Base-by-base conservation (phyloP, 345 rosid species). In the Gossypium anomalum region DNA sequence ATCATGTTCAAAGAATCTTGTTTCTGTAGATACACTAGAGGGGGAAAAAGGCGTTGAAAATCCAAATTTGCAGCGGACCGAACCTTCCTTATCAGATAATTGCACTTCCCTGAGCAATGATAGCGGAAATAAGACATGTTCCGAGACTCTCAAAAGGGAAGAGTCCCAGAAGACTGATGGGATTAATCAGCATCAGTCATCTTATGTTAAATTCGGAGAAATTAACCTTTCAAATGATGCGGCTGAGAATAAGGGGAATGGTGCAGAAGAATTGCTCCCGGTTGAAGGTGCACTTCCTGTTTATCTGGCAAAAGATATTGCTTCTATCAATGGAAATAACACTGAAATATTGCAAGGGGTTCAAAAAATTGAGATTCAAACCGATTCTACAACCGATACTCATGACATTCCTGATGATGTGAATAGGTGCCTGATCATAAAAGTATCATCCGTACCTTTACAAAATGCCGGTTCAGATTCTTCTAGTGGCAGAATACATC, bases 401-500 rank as follows among this genome's bases (percentile, higher is more conserved):
- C 71, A 66, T 70, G 83, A 84, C 70, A 76, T 74, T 83, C 78
- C 79, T 70, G 84, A 81, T 74, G 76, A 76, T 75, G 73, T 65
- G 52, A 78, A 75, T 77, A 82, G 84, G 55, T 70, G 47, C 71
- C 74, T 60, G 20, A 51, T 63, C 19, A 48, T 23, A 52, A 80
- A 81, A 25, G 59, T 74, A 22, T 75, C 79, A n/a, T 56, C 79
- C 29, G 65, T 74, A 61, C 72, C 83, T 38, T 75, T 72, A 68
- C 78, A 80, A 78, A 72, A 76, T 83, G 79, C 77, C 11, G 86
- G 76, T 71, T 75, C 89, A 66, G 88, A 87, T 82, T 75, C 87
- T 47, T 84, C 87, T 67, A 73, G 82, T 79, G 82, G 81, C 77
- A 83, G 85, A 82, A 45, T 79, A 53, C 86, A 86, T 78, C 85